These are phyloP conservation scores for Pisolithus microcarpus DNA, from an alignment of 768 basidiomycete genomes.

Conservation along the genomic window DNA sequence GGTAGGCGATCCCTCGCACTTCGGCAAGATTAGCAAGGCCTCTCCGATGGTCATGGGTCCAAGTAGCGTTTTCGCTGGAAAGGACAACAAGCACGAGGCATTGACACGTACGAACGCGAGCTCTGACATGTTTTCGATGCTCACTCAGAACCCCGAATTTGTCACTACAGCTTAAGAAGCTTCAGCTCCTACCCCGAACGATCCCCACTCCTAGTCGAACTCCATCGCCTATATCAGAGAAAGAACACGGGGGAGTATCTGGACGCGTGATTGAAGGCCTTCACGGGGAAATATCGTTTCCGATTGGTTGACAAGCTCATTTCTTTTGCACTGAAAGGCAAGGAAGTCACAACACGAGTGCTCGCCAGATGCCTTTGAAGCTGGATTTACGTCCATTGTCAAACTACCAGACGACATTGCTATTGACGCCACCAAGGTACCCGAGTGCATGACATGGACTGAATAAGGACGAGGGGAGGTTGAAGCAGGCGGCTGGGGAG, in stretches of 20 bases:
- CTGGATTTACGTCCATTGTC: too few species aligned
- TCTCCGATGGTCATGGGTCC: conserved; percentile 82
- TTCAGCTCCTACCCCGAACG: conserved; percentile 75
- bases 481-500: too few species aligned
- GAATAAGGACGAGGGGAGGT: too few species aligned
- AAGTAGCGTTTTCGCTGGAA: conserved; percentile 71
- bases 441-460: too few species aligned
- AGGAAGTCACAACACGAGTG: conserved; percentile 67
- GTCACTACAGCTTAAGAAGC: conserved; percentile 52
- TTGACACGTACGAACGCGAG: conserved; percentile 73
- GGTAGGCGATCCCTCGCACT: conserved; percentile 79
- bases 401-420: too few species aligned
- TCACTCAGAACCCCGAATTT: conserved; percentile 56
- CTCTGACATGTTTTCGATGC: conserved; percentile 85
- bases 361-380: too few species aligned
- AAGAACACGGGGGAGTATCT: conserved; percentile 37
- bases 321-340: too few species aligned
- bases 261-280: too few species aligned
- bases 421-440: too few species aligned
- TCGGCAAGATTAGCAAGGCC: too few species aligned
- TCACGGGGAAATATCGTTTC: too few species aligned
- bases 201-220: conserved; percentile 48
- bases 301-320: too few species aligned
- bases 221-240: conserved; percentile 40
- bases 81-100: conserved; percentile 61